These are phyloP conservation scores for Ballota nigra DNA, from an alignment of 257 asterid species.

Conservation along the genomic window DNA sequence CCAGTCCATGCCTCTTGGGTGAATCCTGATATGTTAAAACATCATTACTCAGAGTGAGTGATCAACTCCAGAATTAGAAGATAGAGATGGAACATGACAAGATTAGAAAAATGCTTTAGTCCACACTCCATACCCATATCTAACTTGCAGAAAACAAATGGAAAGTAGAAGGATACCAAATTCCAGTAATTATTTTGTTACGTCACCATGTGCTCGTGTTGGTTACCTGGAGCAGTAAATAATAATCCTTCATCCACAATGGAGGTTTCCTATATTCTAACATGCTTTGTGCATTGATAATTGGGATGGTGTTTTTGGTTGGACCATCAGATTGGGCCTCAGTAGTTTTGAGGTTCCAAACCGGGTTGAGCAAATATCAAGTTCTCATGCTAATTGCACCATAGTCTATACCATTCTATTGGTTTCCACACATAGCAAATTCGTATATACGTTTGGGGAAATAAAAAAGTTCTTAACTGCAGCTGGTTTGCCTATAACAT, in stretches of 20 bases:
- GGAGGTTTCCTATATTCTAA: not conserved
- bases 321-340: not conserved
- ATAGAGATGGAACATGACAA: not conserved
- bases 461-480: not conserved
- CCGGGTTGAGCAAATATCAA: not conserved
- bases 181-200: not conserved
- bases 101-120: not conserved
- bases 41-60: not conserved
- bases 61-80: not conserved
- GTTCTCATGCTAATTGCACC: not conserved
- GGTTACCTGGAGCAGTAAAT: not conserved
- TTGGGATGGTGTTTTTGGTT: not conserved
- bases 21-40: not conserved
- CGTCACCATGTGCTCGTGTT: not conserved
- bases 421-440: not conserved
- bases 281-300: not conserved
- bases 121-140: not conserved
- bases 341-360: not conserved
- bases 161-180: not conserved
- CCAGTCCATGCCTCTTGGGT: not conserved
- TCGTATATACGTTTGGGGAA: not conserved
- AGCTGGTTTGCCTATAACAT: not conserved
- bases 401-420: not conserved
- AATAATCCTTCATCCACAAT: not conserved
- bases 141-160: not conserved